Base-by-base conservation (phyloP, 1,284 basidiomycete species). In the Thelephora terrestris region DNA sequence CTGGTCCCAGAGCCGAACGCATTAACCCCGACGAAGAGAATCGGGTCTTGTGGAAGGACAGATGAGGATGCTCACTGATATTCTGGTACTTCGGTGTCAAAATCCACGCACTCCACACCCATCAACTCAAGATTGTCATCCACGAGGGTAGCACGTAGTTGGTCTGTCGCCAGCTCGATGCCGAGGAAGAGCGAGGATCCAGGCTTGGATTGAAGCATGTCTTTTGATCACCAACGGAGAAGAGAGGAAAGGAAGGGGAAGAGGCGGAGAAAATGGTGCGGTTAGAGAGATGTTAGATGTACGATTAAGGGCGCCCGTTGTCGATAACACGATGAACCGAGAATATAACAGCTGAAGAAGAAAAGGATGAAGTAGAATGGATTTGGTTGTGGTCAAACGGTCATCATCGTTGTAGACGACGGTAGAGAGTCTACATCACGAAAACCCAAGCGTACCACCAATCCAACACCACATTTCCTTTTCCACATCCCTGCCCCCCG, bases 121-220 rank as follows among this genome's bases (percentile, higher is more conserved):
- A 89, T 77, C 43, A 89, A 73, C 59, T 88, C 83, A 47, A 91
- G 71, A 52, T 74, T 77, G 60, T 88, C 82, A 59, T 91, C 85
- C 49, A 91, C 78, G 54, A 91, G 74, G 47, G 82, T 79, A 39
- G 85, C 86, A 43, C 86, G 76, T 45, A 91, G 67, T 64, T 85
- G 82, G 68, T 89, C 84, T 27, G 81, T 82, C 5, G 85, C 79
- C 46, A 90, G 76, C 68, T 91, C 88, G 59, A 87, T 72, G 47
- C 83, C 83, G 36, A 87, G 75, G 64, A 87, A 87, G 46, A 84
- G 71, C 40, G 78, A 70, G 47, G 74, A 71, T 54, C 73, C 74
- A 32, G 68, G 64, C 70, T 82, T 82, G 53, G 66, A 61, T 55
- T 63, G 76, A 60, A 64, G 39, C 39, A 42, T 42, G 7, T 21